A percentile compares a stretch with the other conserved stretches of the same genome.
These are phyloP conservation scores for Schizopora paradoxa DNA, from an alignment of 1,284 basidiomycete genomes.

Conservation along the genomic window DNA sequence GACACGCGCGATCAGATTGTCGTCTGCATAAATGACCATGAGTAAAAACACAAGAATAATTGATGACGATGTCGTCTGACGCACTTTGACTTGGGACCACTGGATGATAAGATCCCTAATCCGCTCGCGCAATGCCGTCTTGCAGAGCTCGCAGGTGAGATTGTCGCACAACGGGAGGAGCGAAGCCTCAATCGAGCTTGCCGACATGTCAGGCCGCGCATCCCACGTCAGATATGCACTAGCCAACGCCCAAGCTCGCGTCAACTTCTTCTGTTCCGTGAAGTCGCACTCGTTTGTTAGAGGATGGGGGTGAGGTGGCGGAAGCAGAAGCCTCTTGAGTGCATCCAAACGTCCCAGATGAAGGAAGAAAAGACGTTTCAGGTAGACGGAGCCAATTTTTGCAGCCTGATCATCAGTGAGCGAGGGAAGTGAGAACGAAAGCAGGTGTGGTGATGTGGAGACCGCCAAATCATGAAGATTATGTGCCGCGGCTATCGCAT, in stretches of 20 bases:
- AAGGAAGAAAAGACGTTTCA: conserved; percentile 29
- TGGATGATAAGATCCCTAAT: conserved; percentile 64
- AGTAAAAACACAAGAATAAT: background rate
- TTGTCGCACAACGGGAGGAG: conserved; percentile 53
- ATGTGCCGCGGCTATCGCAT: conserved; percentile 25
- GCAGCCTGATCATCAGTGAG: conserved; percentile 26
- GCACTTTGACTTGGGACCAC: conserved; percentile 74
- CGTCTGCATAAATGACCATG: background rate
- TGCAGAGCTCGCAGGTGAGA: conserved; percentile 57
- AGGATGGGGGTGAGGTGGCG: conserved; percentile 34
- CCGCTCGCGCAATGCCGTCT: conserved; percentile 51
- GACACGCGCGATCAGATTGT: background rate
- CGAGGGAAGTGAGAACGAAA: conserved; percentile 23
- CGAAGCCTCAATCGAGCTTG: conserved; percentile 54
- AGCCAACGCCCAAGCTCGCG: conserved; percentile 36
- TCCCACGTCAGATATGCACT: conserved; percentile 38
- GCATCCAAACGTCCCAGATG: conserved; percentile 29
- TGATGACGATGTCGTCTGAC: background rate
- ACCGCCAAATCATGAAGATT: conserved; percentile 26
- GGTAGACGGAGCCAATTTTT: conserved; percentile 27
- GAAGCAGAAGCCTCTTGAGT: conserved; percentile 34
- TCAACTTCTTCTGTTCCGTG: conserved; percentile 35
- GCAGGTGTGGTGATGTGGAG: conserved; percentile 24
- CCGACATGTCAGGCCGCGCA: conserved; percentile 37
- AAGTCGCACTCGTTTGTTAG: conserved; percentile 33